Base-by-base conservation (phyloP, 2,329 filamentous ascomycete species). In the Paracamarosporium sp. region DNA sequence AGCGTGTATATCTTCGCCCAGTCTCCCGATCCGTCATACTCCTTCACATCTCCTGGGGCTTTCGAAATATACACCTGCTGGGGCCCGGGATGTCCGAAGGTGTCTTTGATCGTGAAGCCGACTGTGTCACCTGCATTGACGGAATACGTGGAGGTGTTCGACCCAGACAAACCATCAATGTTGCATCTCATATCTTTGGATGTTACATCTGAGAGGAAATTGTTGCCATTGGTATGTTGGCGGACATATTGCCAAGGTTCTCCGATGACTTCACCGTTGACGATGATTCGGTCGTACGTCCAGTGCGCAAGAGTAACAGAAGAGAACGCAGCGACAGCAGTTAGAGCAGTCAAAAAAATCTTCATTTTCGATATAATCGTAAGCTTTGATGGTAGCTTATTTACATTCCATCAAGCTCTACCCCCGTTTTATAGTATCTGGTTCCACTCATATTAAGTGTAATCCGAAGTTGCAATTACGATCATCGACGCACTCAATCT, bases 31-130 rank as follows among this genome's bases (percentile, higher is more conserved):
- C 66, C 69, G 28, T 68, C 62, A 47, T 71, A 72, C 1, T 57
- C 45, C 12, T 56, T 55, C 1, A 62, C 62, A 4, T 45, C 33
- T 11, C 41, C 56, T 5, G 65, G 69, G 2, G 62, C 70, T 44
- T 64, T 63, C 7, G 71, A 70, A 45, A 72, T 65, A 54, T 70
- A 72, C 17, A 70, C 62, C 53, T 69, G 66, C 38, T 67, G 63
- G 1, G 67, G 67, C 0, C 68, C 68, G 2, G 69, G 68, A 53
- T 71, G 67, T 9, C 64, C 74, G 68, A 83, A 79, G 66, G 80
- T 74, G 63, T 77, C 75, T 72, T 81, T 70, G 73, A 81, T 68
- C 59, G 82, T 70, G 74, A 83, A 70, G 63, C 78, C 71, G 72
- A 84, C 69, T 68, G 80, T 74, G 65, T 78, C 74, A 40, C 81